Conservation (phyloP, 331 rosid genomes). For the Malus hybrid region DNA sequence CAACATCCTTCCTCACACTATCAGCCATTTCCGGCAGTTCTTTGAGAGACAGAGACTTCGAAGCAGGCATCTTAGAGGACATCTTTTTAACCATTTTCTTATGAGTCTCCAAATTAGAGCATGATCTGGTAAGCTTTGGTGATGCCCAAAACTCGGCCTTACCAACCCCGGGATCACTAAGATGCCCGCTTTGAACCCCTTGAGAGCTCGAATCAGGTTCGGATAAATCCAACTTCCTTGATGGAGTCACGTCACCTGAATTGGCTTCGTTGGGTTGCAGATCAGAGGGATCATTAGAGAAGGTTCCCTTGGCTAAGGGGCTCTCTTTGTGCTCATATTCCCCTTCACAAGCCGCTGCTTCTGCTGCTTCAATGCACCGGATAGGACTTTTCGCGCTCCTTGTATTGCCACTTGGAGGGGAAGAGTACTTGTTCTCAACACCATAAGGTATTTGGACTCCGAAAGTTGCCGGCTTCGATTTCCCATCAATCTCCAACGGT, state of each 20-base stretch:
- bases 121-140: constrained; percentile 57
- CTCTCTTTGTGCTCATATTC: constrained; percentile 50
- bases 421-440: constrained; percentile 25
- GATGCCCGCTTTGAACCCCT: constrained; percentile 43
- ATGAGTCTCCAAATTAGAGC: constrained; percentile 67
- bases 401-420: constrained; percentile 29
- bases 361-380: constrained; percentile 20
- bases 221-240: constrained; percentile 13
- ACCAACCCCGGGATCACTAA: constrained; percentile 74
- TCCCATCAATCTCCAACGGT: constrained; percentile 21
- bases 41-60: constrained; percentile 34
- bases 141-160: constrained; percentile 45
- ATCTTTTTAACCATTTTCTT: constrained; percentile 16
- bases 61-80: constrained; percentile 26
- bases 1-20: constrained; percentile 18
- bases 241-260: constrained; percentile 19
- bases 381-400: constrained; percentile 36
- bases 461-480: constrained; percentile 22
- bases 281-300: constrained; percentile 26
- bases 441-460: constrained; percentile 26
- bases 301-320: constrained; percentile 27
- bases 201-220: constrained; percentile 3
- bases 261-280: constrained; percentile 25
- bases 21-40: constrained; percentile 37
- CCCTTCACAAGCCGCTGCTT: constrained; percentile 35